Percentiles rank a stretch among this genome's conserved stretches.
Evolutionary conservation across 257 asterid species (phyloP).

Genomic region (Solanum sitiens): DNA sequence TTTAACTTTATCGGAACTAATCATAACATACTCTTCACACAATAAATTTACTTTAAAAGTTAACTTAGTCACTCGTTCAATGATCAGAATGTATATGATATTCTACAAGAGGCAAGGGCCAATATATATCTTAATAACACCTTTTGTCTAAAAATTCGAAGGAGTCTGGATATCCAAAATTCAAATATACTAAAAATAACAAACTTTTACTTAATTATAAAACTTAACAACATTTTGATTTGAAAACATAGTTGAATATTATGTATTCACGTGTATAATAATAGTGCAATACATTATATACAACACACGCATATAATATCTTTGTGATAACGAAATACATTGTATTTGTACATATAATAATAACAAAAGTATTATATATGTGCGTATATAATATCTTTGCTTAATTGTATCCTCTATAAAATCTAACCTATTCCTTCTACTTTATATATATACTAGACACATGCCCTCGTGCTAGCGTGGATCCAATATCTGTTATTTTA

Average conservation of each 20-base stretch:
- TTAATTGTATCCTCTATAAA: not conserved
- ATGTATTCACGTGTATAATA: not conserved
- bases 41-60: not conserved
- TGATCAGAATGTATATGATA: not conserved
- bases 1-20: not conserved
- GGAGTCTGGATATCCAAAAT: not conserved
- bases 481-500: no score
- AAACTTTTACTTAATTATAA: not conserved
- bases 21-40: not conserved
- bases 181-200: not conserved
- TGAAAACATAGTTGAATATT: not conserved
- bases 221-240: no score
- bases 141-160: not conserved
- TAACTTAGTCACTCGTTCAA: not conserved
- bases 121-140: not conserved
- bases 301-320: no score
- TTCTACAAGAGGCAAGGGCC: rapidly evolving
- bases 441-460: no score
- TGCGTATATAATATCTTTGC: not conserved
- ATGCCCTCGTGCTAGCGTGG: no score
- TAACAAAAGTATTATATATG: no score
- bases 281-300: not conserved
- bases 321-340: not conserved
- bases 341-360: not conserved
- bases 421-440: not conserved